These are phyloP conservation scores for Neoboletus brunneissimus DNA, from an alignment of 768 basidiomycete genomes.

Conservation along the genomic window DNA sequence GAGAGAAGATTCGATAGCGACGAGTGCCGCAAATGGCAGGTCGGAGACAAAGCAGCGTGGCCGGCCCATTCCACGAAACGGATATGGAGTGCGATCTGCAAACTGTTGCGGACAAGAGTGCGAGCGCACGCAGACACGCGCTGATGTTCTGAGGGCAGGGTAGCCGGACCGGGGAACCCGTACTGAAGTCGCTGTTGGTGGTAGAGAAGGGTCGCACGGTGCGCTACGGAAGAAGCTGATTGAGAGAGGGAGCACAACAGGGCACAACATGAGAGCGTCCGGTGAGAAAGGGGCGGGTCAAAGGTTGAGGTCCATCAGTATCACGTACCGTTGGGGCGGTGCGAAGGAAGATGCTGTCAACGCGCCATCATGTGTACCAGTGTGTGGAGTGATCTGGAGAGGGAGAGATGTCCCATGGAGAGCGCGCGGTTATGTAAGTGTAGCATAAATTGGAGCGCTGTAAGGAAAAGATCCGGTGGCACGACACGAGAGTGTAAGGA, in stretches of 20 bases:
- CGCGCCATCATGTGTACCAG: too few species aligned
- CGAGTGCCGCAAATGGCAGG: conserved; percentile 5
- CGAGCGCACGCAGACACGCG: too few species aligned
- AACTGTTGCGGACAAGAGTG: too few species aligned
- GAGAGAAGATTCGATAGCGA: conserved; percentile 7
- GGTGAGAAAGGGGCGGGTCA: not conserved
- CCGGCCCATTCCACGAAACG: not conserved
- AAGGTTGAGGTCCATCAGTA: not conserved
- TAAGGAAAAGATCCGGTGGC: too few species aligned
- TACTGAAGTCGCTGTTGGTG: not conserved
- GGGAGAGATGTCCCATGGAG: too few species aligned
- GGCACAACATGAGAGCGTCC: not conserved
- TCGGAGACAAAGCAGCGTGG: not conserved
- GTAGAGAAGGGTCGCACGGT: conserved; percentile 5
- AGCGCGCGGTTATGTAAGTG: too few species aligned
- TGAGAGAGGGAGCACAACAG: too few species aligned
- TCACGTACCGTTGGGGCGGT: not conserved
- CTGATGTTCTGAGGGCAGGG: too few species aligned
- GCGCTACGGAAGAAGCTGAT: not conserved
- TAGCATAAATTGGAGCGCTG: too few species aligned
- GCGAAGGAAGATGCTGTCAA: too few species aligned
- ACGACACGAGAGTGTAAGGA: not conserved
- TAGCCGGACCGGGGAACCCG: conserved; percentile 7
- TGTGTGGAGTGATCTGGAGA: too few species aligned
- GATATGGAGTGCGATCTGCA: not conserved